Base-by-base conservation (phyloP, 441 rosid genomes). In the Brassica hybrid region DNA sequence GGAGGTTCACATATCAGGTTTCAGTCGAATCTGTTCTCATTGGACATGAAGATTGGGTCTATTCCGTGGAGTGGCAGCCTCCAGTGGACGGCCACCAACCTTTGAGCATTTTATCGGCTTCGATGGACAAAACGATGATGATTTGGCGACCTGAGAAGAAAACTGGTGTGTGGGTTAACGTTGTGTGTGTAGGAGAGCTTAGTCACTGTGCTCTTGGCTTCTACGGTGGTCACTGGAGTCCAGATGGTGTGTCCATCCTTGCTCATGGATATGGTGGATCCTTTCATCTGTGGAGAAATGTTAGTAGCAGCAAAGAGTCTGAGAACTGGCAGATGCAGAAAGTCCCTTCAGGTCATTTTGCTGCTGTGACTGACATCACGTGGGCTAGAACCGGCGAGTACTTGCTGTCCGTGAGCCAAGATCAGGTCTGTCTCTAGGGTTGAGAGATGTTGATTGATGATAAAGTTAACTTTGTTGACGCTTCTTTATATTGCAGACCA, bases 11-110 rank as follows among this genome's bases (percentile, higher is more conserved):
- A 65, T 95, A 93, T 85, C 98, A 93, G 84, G 81, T 95, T 73
- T 95, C 99, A 43, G 83, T 95, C 19, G 99, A 95, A 75, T 93
- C 98, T 81, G 94, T 95, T 82, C 84, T 95, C 30, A 88, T 92
- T 78, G 98, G 99, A 76, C 99, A 95, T 73, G 99, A 95, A 82
- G 99, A 93, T 82, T 95, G 98, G 98, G 95, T 91, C 25, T 95
- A 95, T 81, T 95, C 99, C 2, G 99, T 95, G 60, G 88, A 92
- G 83, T 95, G 99, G 99, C 89, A 91, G 79, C 97, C 96, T 61
- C 95, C 99, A 73, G 75, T 76, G 23, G 52, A 25, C 70, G 71
- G 77, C 70, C 74, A 80, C 85, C 99, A 93, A 80, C 96, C 92
- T 0, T 84, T 85, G 71, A 86, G 97, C 81, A 84, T 95, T 64